phyloP scores from a whole-genome alignment of 345 rosid species.

The Moringa oleifera region DNA sequence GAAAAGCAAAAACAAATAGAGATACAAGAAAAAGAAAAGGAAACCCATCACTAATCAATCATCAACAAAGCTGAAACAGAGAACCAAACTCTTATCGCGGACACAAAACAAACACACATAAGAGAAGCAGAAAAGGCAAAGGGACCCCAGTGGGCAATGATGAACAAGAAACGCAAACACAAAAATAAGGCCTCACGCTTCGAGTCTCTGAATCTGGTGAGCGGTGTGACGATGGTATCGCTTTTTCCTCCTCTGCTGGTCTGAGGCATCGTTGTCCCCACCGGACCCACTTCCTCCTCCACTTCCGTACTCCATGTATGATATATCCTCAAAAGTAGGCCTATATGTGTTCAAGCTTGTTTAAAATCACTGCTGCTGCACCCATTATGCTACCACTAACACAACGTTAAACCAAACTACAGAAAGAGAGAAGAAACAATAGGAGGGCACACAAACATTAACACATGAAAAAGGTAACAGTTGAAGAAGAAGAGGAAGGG shows the following conservation, averaged over 20 bases:
- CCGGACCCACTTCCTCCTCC: constrained; percentile 61
- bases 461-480: not conserved
- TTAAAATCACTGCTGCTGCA: not conserved
- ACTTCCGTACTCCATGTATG: constrained; percentile 48
- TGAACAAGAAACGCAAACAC: not conserved
- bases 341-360: not conserved
- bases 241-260: constrained; percentile 66
- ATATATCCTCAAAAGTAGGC: not conserved
- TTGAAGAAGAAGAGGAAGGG: not conserved
- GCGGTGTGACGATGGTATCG: constrained; percentile 98
- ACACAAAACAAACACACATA: not conserved
- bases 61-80: not conserved
- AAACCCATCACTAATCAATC: not conserved
- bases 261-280: constrained; percentile 73
- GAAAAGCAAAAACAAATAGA: too few species aligned
- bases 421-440: not conserved
- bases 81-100: too few species aligned
- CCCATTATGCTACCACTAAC: not conserved
- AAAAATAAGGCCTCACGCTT: constrained; percentile 41
- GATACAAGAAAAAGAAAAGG: not conserved
- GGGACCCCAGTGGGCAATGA: not conserved
- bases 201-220: constrained; percentile 91
- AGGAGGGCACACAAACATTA: not conserved
- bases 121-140: not conserved
- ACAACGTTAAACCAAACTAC: not conserved